Percentiles rank a stretch among this genome's conserved stretches.
Conservation (phyloP, 1,284 basidiomycete genomes). For the Irpex sp. region DNA sequence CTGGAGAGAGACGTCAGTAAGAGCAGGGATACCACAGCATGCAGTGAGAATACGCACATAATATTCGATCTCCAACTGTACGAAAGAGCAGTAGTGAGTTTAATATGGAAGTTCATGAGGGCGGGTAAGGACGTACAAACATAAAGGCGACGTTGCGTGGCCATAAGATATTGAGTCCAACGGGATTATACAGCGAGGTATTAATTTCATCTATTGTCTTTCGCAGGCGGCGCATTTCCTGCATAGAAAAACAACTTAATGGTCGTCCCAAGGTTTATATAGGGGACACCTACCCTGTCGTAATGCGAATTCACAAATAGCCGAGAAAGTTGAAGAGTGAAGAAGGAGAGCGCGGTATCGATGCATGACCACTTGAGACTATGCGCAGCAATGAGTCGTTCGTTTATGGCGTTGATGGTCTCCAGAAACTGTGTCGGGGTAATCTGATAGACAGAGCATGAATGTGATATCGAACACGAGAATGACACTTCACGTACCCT, state of each 20-base stretch:
- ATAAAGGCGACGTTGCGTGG: conserved; percentile 76
- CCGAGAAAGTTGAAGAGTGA: conserved; percentile 71
- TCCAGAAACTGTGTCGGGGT: conserved; percentile 80
- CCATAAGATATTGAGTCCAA: conserved; percentile 77
- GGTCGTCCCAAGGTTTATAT: not conserved
- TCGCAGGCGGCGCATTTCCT: conserved; percentile 76
- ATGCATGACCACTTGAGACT: conserved; percentile 57
- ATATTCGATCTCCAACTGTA: conserved; percentile 74
- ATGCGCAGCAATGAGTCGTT: conserved; percentile 73
- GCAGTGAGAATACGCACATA: conserved; percentile 36
- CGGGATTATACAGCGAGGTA: conserved; percentile 65
- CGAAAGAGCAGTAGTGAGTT: conserved; percentile 1
- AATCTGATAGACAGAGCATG: conserved; percentile 40
- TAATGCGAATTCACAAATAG: conserved; percentile 66
- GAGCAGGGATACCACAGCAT: not conserved
- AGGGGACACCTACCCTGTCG: conserved; percentile 50
- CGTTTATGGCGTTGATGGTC: conserved; percentile 81
- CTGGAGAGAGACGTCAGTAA: not conserved
- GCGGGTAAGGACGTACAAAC: conserved; percentile 57
- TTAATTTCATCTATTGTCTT: conserved; percentile 62
- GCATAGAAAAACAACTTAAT: not conserved
- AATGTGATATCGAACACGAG: conserved; percentile 9
- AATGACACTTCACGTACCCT: conserved; percentile 47
- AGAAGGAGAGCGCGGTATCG: conserved; percentile 65
- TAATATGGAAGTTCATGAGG: conserved; percentile 1